Conservation (phyloP, 2,329 filamentous ascomycete genomes). For the Tolypocladium ovalisporum region DNA sequence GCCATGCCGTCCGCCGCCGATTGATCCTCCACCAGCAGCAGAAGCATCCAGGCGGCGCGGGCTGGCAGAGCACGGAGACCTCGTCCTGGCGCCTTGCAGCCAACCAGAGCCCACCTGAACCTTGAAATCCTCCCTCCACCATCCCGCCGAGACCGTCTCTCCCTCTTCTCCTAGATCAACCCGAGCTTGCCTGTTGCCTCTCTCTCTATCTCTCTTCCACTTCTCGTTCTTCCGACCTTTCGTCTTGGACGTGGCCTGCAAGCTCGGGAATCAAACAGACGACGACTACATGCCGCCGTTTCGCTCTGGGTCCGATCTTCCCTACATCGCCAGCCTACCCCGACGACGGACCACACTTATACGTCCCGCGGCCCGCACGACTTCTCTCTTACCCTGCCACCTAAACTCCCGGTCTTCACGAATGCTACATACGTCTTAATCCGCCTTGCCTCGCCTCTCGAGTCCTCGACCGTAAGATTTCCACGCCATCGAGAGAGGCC, state of each 20-base stretch:
- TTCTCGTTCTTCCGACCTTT: constrained; percentile 5
- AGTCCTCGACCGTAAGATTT: not conserved
- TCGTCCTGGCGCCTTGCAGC: constrained; percentile 6
- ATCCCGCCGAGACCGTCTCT: constrained; percentile 11
- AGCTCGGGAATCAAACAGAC: constrained; percentile 3
- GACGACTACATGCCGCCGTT: constrained; percentile 5
- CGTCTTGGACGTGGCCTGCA: constrained; percentile 13
- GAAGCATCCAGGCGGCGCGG: constrained; percentile 6
- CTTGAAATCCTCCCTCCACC: constrained; percentile 11
- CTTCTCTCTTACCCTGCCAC: not conserved
- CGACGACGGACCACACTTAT: not conserved
- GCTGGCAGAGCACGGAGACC: constrained; percentile 7
- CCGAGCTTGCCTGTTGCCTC: constrained; percentile 7
- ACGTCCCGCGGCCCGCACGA: not conserved
- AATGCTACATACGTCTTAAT: not conserved
- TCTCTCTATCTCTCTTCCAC: not conserved
- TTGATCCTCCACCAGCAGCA: constrained; percentile 1
- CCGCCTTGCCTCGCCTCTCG: not conserved
- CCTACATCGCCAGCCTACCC: not conserved
- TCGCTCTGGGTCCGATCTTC: not conserved
- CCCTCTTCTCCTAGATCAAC: constrained; percentile 10
- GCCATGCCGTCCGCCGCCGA: constrained; percentile 2
- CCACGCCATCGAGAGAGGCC: not conserved
- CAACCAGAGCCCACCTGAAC: constrained; percentile 11
- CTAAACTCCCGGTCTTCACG: not conserved